Base-by-base conservation (phyloP, 768 basidiomycete species). In the Boletales sp. region DNA sequence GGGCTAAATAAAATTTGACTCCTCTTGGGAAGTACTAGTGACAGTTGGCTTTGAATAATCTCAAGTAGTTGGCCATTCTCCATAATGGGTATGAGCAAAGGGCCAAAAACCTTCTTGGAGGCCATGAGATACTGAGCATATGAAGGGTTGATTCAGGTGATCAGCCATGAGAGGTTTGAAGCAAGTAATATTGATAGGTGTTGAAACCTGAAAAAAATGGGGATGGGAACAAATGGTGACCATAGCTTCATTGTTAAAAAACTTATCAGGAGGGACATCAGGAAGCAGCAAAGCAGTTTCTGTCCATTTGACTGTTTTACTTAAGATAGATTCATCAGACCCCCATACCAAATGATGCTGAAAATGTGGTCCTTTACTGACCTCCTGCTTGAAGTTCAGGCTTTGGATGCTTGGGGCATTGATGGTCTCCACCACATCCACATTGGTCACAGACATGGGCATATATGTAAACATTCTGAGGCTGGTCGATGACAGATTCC, bases 61-160 rank as follows among this genome's bases (percentile, higher is more conserved):
- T 19, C 47, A 48, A 1, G 11, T 48, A 1, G 35, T 4, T 1
- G 40, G 40, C 47, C 48, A 49, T 15, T 49, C n/a, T 1, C 14
- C 35, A 43, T 15, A 15, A 19, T 49, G 34, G 1, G 68, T 69
- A 14, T 69, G 51, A 0, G 70, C 71, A 48, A 51, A 72, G 0
- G 77, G 78, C 77, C 76, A 79, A 55, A 77, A 77, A 2, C 77
- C 76, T 2, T 72, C 55, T 0, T 57, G 49, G 0, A 79, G 58
- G 0, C 63, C 63, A 0, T 28, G 8, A 8, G 51, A 33, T 0
- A 77, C 67, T 0, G 71, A 77, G 0, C 54, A 5, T 0, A 77
- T 74, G 25, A 73, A 69, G 0, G 57, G 36, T 9, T 50, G 66
- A 44, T 76, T 77, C 0, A 74, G 73, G 50, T 77, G 76, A 3